Percentiles rank a stretch among this genome's conserved stretches.
These are phyloP conservation scores for Pisolithus sp. DNA, from an alignment of 768 basidiomycete species.

Conservation along the genomic window DNA sequence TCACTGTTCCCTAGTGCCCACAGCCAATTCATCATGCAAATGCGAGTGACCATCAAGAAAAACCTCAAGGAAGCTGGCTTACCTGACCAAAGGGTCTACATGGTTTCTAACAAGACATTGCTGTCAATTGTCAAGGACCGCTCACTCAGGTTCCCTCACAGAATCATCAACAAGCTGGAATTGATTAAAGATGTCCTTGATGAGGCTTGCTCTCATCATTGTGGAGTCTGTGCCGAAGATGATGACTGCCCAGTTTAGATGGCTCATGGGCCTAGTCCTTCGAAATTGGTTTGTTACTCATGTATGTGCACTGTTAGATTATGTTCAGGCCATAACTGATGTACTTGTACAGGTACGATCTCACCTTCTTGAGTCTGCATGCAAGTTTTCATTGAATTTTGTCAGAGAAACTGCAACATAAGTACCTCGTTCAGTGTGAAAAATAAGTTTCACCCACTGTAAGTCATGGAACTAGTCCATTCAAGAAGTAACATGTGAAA, in stretches of 20 bases:
- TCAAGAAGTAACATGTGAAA: too few relatives aligned
- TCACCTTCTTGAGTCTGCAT: too few relatives aligned
- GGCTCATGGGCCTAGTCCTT: too few relatives aligned
- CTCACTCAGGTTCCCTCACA: not conserved
- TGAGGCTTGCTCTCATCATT: slow-evolving; percentile 8
- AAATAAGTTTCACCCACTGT: too few relatives aligned
- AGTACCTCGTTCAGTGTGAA: too few relatives aligned
- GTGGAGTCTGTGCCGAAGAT: not conserved
- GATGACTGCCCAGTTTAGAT: not conserved
- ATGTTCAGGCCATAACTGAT: too few relatives aligned
- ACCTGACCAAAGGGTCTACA: slow-evolving; percentile 17
- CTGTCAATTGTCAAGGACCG: slow-evolving; percentile 5
- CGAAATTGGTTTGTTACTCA: too few relatives aligned
- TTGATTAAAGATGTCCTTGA: not conserved
- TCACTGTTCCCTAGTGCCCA: slow-evolving; percentile 9
- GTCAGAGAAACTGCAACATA: too few relatives aligned
- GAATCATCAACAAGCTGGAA: not conserved
- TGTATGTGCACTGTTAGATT: too few relatives aligned
- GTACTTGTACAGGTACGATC: too few relatives aligned
- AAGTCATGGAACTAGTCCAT: too few relatives aligned
- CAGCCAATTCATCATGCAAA: slow-evolving; percentile 13
- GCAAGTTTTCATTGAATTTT: too few relatives aligned
- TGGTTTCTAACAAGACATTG: slow-evolving; percentile 13
- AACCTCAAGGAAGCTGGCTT: slow-evolving; percentile 12
- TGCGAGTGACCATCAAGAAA: slow-evolving; percentile 8